These are phyloP conservation scores for Solanum hybrid DNA, from an alignment of 305 asterid genomes.

Conservation along the genomic window DNA sequence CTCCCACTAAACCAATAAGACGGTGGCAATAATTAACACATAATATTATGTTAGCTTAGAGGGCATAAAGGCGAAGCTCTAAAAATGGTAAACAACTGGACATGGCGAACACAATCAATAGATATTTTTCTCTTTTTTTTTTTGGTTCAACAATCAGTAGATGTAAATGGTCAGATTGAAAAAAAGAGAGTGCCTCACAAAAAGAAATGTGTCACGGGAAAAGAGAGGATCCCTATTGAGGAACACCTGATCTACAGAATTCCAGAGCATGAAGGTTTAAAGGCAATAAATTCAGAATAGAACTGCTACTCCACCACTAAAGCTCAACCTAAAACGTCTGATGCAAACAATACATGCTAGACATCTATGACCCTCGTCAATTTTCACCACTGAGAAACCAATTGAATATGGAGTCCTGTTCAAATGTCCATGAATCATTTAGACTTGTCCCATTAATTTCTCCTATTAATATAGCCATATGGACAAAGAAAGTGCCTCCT, in stretches of 20 bases:
- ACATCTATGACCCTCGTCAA: not conserved
- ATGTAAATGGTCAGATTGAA: not conserved
- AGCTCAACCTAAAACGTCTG: not conserved
- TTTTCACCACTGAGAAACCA: not conserved
- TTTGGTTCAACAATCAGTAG: not conserved
- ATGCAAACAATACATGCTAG: not conserved
- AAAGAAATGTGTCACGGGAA: not conserved
- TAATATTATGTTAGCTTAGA: not conserved
- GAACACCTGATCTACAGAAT: not conserved
- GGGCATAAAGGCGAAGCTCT: not conserved
- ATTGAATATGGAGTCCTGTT: not conserved
- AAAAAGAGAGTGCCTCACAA: not conserved
- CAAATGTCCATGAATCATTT: not conserved
- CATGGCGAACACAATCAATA: not conserved
- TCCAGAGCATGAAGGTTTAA: not conserved
- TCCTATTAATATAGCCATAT: not conserved
- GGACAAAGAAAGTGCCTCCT: not conserved
- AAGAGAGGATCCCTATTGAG: not conserved
- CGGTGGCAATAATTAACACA: not conserved
- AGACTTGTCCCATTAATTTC: not conserved
- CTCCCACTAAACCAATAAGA: not conserved
- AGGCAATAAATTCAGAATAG: not conserved
- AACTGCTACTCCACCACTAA: not conserved
- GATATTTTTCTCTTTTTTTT: not conserved
- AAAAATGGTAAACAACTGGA: not conserved